Base-by-base conservation (phyloP, 2,329 filamentous ascomycete genomes). In the Nothophoma quercina region DNA sequence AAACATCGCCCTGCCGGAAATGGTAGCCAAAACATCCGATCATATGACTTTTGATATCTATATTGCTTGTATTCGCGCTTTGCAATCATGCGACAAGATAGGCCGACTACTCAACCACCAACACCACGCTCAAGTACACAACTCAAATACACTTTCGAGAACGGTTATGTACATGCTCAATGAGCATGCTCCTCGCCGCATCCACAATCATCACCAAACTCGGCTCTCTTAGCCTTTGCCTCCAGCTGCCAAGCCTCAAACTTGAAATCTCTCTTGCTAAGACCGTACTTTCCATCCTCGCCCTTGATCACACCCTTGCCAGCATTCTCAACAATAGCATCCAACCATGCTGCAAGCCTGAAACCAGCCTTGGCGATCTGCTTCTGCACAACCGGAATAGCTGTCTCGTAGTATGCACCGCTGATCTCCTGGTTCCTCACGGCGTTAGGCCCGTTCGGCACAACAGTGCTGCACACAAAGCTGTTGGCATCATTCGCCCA, bases 401-500 rank as follows among this genome's bases (percentile, higher is more conserved):
- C 73, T 19, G 55, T 60, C 19, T 75, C 60, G 40, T 72, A 73
- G 53, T 75, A 76, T 0, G 42, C 62, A 2, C 71, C 73, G 28
- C 61, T 71, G 22, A 79, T 56, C 39, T 80, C 77, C 36, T 70
- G 63, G 7, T 61, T 67, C 22, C 71, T 58, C 1, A 79, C 67
- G 4, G 67, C 68, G 12, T 67, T 65, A 6, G 64, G 54, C 5
- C 78, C 77, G 7, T 75, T 61, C 0, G 75, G 75, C 22, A 78
- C 51, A 0, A 79, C 78, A 13, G 71, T 67, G 5, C 64, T 65
- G 66, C 78, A 79, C 9, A 80, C 75, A 33, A 68, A 75, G 1
- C 62, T 54, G 51, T 80, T 81, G 3, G 76, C 66, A 41, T 79
- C 78, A 5, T 52, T 55, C 1, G 77, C 77, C 77, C 77, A 81